phyloP scores from a whole-genome alignment of 2,329 filamentous ascomycete genomes.

The Hypoxylon sp. region DNA sequence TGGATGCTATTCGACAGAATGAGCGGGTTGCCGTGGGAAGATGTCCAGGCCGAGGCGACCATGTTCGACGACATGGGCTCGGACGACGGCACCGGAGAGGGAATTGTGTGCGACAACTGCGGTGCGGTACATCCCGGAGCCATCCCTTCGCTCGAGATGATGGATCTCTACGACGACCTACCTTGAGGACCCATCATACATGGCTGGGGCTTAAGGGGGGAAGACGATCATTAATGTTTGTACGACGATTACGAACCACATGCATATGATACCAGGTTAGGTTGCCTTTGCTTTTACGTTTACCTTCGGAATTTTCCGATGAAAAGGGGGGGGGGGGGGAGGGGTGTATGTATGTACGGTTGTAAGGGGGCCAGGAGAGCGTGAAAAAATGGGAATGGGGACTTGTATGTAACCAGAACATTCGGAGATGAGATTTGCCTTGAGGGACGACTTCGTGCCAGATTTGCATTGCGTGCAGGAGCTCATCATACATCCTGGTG shows the following conservation, averaged over 20 bases:
- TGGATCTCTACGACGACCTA: conserved; percentile 47
- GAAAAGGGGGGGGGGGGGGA: conserved; percentile 13
- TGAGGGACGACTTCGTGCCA: not conserved
- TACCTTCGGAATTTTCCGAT: conserved; percentile 11
- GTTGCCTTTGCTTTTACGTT: conserved; percentile 28
- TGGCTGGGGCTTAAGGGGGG: not conserved
- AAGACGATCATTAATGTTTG: conserved; percentile 3
- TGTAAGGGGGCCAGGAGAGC: not conserved
- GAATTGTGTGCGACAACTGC: conserved; percentile 49
- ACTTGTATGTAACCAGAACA: conserved; percentile 13
- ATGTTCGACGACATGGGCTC: conserved; percentile 46
- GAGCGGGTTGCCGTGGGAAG: conserved; percentile 49
- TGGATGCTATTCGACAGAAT: conserved; percentile 62
- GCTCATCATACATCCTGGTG: not conserved
- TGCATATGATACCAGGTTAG: conserved; percentile 45
- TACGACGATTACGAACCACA: conserved; percentile 41
- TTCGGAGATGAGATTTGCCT: conserved; percentile 7
- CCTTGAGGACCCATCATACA: conserved; percentile 30
- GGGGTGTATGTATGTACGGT: too few species aligned
- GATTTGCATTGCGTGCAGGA: conserved; percentile 17
- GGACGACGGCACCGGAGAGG: conserved; percentile 43
- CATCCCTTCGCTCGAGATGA: conserved; percentile 45
- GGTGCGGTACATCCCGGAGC: conserved; percentile 49
- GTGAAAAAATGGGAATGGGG: conserved; percentile 14
- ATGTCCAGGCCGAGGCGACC: conserved; percentile 47